Conservation (phyloP, 192 early-diverging fungal species). For the Entrophospora sp. region DNA sequence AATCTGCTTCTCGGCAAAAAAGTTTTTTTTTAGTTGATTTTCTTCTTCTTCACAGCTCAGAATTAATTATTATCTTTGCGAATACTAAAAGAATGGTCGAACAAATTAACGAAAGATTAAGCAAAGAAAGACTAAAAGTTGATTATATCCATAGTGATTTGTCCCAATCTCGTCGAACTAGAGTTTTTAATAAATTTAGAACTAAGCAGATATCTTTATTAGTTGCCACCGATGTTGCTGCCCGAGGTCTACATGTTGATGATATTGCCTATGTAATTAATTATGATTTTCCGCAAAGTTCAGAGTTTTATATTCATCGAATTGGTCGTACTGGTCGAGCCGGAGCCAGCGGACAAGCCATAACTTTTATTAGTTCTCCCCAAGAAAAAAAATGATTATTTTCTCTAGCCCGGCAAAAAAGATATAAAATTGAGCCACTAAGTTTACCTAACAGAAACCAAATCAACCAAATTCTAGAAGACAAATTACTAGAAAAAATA, state of each 20-base stretch:
- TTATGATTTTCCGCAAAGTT: conserved; percentile 67
- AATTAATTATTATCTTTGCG: neutral
- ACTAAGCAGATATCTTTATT: conserved; percentile 44
- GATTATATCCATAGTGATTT: neutral
- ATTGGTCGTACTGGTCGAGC: conserved; percentile 62
- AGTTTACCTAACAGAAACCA: too few species aligned
- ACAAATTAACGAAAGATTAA: neutral
- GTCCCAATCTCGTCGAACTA: neutral
- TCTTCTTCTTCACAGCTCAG: neutral
- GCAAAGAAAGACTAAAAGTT: neutral
- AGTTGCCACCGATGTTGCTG: conserved; percentile 78
- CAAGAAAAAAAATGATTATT: conserved; percentile 34
- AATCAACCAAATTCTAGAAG: too few species aligned
- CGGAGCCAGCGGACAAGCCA: conserved; percentile 43
- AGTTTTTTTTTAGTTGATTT: neutral
- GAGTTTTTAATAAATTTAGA: neutral
- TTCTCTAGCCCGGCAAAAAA: neutral
- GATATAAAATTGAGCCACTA: neutral
- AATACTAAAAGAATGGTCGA: neutral
- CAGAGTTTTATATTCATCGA: conserved; percentile 77
- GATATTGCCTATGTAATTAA: conserved; percentile 82
- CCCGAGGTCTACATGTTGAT: conserved; percentile 76
- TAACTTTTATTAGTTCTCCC: conserved; percentile 63
- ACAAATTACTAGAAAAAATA: too few species aligned
- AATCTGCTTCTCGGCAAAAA: neutral